Conservation (phyloP, 2,329 filamentous ascomycete genomes). For the Alternaria brassicae region DNA sequence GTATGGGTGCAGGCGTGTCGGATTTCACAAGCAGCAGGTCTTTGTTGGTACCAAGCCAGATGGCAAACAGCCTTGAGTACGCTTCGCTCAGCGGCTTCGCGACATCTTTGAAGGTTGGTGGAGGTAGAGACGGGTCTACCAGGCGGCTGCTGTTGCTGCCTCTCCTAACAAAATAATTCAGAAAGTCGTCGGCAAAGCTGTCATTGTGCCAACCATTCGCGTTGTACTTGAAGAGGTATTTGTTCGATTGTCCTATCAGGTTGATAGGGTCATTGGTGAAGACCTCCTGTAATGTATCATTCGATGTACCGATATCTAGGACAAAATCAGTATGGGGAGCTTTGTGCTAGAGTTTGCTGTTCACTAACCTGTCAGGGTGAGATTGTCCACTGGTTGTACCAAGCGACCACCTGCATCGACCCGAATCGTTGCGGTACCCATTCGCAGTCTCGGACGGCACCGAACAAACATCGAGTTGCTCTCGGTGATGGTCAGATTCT, state of each 20-base stretch:
- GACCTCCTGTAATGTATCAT: neutral
- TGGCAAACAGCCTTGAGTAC: conserved; percentile 53
- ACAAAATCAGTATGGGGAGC: no score
- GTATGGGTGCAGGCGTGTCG: no score
- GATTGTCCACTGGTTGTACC: no score
- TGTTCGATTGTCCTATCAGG: conserved; percentile 33
- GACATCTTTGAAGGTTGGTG: conserved; percentile 44
- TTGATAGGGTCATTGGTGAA: conserved; percentile 34
- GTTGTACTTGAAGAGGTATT: conserved; percentile 40
- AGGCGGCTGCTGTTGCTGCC: conserved; percentile 38
- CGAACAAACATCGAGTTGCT: neutral
- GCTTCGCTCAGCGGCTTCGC: conserved; percentile 29
- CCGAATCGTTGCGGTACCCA: neutral
- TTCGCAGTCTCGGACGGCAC: neutral
- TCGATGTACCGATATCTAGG: no score
- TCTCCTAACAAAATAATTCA: conserved; percentile 57
- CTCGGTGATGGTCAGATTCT: conserved; percentile 7
- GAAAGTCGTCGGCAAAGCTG: conserved; percentile 53
- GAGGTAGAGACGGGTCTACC: conserved; percentile 45
- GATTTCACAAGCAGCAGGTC: conserved; percentile 51
- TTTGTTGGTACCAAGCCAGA: conserved; percentile 54
- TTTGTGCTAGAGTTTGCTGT: no score
- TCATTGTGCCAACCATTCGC: conserved; percentile 58
- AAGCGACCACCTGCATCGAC: no score
- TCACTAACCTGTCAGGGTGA: no score